Evolutionary conservation across 176 grass and related monocot species (phyloP), one percentile per base, ranked within the genome.

Genomic region (Oryza glumipatula): DNA sequence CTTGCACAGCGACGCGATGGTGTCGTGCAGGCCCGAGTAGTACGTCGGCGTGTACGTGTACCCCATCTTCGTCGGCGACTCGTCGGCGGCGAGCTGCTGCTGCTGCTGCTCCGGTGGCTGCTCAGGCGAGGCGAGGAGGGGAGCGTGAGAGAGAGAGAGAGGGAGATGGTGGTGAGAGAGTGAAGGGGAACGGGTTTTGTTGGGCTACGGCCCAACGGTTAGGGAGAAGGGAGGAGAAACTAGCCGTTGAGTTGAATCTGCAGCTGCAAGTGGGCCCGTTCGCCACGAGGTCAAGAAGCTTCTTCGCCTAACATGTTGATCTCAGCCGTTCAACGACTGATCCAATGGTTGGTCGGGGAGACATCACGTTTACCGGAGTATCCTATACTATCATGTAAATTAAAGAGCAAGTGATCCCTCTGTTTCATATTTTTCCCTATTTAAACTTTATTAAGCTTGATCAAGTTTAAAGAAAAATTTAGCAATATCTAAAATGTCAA

Each of bases 21-120:
- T 95, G 88, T 95, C 93, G 68, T 98, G 96, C 80, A 98, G 91
- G 11, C 93, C 85, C 67, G 96, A 95, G 93, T 98, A 98, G 83
- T 98, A 98, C 22, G 93, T 81, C 1, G 96, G 93, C 58, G 86
- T 98, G 91, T 98, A 95, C 10, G 83, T 79, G 82, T 95, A 90
- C 80, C 67, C 91, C 96, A 98, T 95, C 9, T 67, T 19, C 32
- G 78, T 19, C 38, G 35, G 11, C 21, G 45, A 11, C 26, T 26
- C 26, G 1, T 26, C 26, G 26, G 24, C 33, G 33, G 33, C 2
- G 15, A 35, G 71, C 26, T 23, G 56, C 26, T 16, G 28, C 26
- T 1, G 33, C 63, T 19, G 64, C 39, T n/a, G 72, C 30, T 83
- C 17, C 28, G 15, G 10, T 78, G 5, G 9, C 24, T 24, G 28